phyloP scores from a whole-genome alignment of 1,139 yeast species.

The Petasospora fabianii region DNA sequence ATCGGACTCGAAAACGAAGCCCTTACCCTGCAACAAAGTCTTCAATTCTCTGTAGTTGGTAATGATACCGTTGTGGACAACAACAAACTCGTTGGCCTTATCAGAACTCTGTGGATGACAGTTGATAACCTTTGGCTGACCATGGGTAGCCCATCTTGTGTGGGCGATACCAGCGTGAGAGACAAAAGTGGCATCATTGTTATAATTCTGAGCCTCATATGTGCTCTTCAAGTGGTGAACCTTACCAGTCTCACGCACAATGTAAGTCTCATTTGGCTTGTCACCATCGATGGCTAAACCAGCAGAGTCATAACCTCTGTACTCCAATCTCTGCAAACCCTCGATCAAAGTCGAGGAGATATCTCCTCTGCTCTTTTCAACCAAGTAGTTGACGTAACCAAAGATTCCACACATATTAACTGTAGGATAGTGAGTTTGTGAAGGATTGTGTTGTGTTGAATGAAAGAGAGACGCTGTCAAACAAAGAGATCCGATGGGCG shows the following conservation, averaged over 20 bases:
- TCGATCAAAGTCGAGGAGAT: slow-evolving; percentile 85
- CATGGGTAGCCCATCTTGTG: slow-evolving; percentile 99
- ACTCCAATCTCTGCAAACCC: slow-evolving; percentile 90
- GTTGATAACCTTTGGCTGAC: slow-evolving; percentile 79
- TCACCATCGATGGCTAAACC: slow-evolving; percentile 96
- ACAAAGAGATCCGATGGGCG: slow-evolving; percentile 1
- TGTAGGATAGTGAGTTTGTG: too few species aligned
- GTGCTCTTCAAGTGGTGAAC: slow-evolving; percentile 76
- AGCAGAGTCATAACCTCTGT: slow-evolving; percentile 97
- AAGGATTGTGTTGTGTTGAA: not conserved
- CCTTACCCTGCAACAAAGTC: slow-evolving; percentile 75
- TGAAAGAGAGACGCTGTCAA: not conserved
- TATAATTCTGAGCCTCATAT: slow-evolving; percentile 51
- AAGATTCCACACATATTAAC: slow-evolving; percentile 80
- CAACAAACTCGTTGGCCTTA: slow-evolving; percentile 72
- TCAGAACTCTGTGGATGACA: slow-evolving; percentile 98
- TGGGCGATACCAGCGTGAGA: slow-evolving; percentile 97
- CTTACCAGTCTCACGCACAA: slow-evolving; percentile 88
- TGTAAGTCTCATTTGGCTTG: slow-evolving; percentile 54
- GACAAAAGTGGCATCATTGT: slow-evolving; percentile 62
- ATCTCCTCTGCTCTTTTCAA: slow-evolving; percentile 88
- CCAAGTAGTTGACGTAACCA: slow-evolving; percentile 95
- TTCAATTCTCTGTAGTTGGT: slow-evolving; percentile 91
- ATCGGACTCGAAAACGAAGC: slow-evolving; percentile 81
- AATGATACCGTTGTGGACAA: slow-evolving; percentile 97